Evolutionary conservation across 78 protist species (phyloP), one percentile per base, ranked within the genome.

Genomic region (Emiliania huxleyi): DNA sequence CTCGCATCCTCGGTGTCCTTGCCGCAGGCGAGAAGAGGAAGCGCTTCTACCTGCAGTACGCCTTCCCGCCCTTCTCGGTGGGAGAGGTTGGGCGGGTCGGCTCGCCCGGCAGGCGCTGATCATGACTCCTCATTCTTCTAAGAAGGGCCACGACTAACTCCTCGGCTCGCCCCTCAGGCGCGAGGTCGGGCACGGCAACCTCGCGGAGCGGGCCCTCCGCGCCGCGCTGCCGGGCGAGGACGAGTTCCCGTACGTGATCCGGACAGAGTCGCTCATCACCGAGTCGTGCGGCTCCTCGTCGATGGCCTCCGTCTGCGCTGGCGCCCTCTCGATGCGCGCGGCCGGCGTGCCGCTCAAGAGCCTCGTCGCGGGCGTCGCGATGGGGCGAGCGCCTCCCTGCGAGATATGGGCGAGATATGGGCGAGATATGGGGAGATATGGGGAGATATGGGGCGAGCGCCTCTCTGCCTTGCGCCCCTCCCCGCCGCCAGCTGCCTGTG

Each of bases 281-380:
- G 69, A 71, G 87, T 44, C 73, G 35, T 42, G 73, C 69, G 93
- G 93, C 42, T 71, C 88, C 25, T 71, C 88, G 48, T 71, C 88
- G 48, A 91, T 91, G 93, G 93, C 93, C 37, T 85, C 90, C n/a
- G 90, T 85, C 44, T 92, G 94, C 44, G 91, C 55, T 40, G 90
- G 94, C 33, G 42, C 48, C 42, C 84, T 92, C 55, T 71, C 94
- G 38, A 43, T 92, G 73, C 33, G 62, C 29, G 94, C 75, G 4
- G 94, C 94, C 4, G 91, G 69, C 42, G 91, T 88, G 48, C 93
- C 93, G 69, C 25, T 90, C 40, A 2, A 0, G 37, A 1, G 45
- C 19, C 33, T 18, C 12, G 93, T 90, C 8, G 93, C 93, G 18
- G 93, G 93, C 29, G 93, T 90, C 6, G 93, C 93, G 37, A 90